Base-by-base conservation (phyloP, 352 stramenopile species). In the Phytophthora tentaculata region DNA sequence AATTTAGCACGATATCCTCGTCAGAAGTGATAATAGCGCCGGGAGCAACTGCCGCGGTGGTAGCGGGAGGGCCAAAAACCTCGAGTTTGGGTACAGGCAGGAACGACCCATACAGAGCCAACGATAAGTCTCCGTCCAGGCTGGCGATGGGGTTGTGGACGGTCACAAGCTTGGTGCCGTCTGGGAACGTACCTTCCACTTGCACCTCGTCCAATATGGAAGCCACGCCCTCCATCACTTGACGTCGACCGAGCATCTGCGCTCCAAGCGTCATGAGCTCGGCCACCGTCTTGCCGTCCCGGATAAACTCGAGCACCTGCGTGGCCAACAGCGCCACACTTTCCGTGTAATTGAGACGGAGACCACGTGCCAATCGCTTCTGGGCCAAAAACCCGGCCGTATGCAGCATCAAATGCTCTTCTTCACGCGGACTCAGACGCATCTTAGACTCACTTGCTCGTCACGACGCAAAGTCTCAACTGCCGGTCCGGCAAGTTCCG, bases 91-190 rank as follows among this genome's bases (percentile, higher is more conserved):
- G 96, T 17, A 98, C 68, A 4, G 95, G 95, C 24, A 99, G 82
- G 71, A 98, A 99, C 5, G 89, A 98, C 17, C 96, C 97, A 58
- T 98, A 89, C n/a, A 99, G 76, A 6, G 96, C 96, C 37, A 98
- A 73, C 41, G 78, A 69, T 55, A 99, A 77, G 76, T 99, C 84
- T 14, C 96, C 96, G 64, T 98, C 83, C 32, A 92, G 49, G 26
- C 70, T 80, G n/a, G 77, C 57, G 74, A 99, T 98, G 17, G 97
- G 97, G 67, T 94, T 79, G 74, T 98, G 94, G 22, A 99, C 79
- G 26, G 97, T 99, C 54, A 99, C 84, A 45, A 99, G 87, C 77
- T 99, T 99, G 10, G 97, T 99, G 14, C 97, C 97, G 81, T 99
- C 97, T 0, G 92, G 94, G 84, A 99, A 99, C 22, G 96, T 99